These are phyloP conservation scores for Afroboletus lepidellus DNA, from an alignment of 1,284 basidiomycete species.

Conservation along the genomic window DNA sequence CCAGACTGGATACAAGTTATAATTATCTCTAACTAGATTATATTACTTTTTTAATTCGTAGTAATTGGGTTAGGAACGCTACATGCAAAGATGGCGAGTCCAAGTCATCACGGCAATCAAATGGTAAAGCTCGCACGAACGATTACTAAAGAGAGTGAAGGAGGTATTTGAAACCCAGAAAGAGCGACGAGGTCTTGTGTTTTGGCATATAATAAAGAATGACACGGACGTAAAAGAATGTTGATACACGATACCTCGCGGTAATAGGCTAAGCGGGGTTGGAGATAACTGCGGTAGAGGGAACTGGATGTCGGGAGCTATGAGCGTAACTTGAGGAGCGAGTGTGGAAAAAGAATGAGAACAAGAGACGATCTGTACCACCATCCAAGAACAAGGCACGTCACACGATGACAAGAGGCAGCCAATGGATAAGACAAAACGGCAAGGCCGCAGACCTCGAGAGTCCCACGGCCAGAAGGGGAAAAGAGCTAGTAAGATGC, in stretches of 20 bases:
- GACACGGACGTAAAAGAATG: conserved; percentile 18
- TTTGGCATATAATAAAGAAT: conserved; percentile 10
- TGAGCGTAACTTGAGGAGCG: conserved; percentile 10
- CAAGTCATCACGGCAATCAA: conserved; percentile 1
- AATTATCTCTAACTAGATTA: background rate
- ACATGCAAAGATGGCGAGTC: background rate
- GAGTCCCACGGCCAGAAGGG: conserved; percentile 12
- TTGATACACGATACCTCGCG: conserved; percentile 27
- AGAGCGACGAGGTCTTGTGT: conserved; percentile 13
- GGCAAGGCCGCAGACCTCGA: conserved; percentile 8
- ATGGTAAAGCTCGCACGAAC: background rate
- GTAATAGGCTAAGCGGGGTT: conserved; percentile 16
- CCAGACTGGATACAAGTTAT: background rate
- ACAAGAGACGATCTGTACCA: conserved; percentile 11
- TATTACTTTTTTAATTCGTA: conserved; percentile 11
- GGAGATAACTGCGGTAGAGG: background rate
- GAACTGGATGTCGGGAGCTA: conserved; percentile 14
- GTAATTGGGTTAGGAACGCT: background rate
- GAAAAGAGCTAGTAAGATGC: conserved; percentile 12
- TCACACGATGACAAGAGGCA: conserved; percentile 4
- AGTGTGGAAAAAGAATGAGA: conserved; percentile 5
- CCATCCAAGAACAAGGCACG: conserved; percentile 13
- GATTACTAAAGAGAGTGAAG: background rate
- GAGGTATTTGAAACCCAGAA: background rate
- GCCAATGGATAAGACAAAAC: conserved; percentile 15